Conservation (phyloP, 305 asterid genomes). For the Petunia hybrid region DNA sequence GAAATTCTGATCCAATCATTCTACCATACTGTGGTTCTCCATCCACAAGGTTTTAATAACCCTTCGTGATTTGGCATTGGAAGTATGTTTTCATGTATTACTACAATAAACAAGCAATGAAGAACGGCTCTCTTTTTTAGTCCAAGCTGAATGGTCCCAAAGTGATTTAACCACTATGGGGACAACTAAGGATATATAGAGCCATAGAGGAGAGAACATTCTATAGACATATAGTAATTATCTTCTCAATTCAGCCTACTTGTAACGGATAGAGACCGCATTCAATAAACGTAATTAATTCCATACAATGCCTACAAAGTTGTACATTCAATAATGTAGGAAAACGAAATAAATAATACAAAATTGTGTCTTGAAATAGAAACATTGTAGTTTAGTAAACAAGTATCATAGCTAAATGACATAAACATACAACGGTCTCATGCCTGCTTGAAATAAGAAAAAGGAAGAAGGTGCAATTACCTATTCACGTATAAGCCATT, state of each 20-base stretch:
- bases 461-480: not conserved
- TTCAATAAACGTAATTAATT: not conserved
- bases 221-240: not conserved
- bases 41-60: too few species aligned
- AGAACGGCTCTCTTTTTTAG: not conserved
- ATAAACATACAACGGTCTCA: not conserved
- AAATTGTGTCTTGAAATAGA: not conserved
- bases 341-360: conserved; percentile 2
- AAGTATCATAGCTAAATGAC: not conserved
- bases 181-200: not conserved
- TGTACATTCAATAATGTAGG: not conserved
- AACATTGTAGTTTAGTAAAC: not conserved
- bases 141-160: not conserved
- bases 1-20: too few species aligned
- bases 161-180: not conserved
- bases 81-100: not conserved
- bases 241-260: not conserved
- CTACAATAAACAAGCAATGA: not conserved
- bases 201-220: not conserved
- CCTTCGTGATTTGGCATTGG: not conserved
- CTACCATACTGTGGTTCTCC: too few species aligned
- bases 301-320: not conserved
- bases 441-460: not conserved
- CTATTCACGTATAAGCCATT: not conserved
- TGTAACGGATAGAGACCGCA: not conserved